Conservation (phyloP, 495 filamentous ascomycete species). For the Tuber aestivum region DNA sequence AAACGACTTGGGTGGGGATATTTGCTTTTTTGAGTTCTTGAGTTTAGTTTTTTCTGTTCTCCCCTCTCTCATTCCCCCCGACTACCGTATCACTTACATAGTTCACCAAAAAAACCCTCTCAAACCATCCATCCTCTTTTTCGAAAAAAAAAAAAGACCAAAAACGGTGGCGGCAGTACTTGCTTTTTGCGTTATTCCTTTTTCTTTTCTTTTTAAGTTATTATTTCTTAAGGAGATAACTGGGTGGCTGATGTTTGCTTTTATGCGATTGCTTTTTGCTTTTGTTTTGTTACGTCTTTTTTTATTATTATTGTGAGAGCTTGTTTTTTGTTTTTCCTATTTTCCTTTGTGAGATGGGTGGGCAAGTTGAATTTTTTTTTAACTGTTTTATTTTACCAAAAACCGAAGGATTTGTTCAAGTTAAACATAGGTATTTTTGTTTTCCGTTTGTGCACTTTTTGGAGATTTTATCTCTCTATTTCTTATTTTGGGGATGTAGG, state of each 20-base stretch:
- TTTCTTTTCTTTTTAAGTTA: not conserved
- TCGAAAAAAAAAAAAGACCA: not conserved
- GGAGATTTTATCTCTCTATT: not conserved
- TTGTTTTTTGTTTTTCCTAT: not conserved
- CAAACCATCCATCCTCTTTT: not conserved
- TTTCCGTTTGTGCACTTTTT: not conserved
- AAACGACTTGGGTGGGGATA: not conserved
- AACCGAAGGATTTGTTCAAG: not conserved
- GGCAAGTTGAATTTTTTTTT: constrained; percentile 5
- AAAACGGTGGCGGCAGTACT: constrained; percentile 2
- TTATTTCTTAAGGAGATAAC: constrained; percentile 4
- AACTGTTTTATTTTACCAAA: not conserved
- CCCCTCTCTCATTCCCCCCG: not conserved
- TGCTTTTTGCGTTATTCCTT: constrained; percentile 4
- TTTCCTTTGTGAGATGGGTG: not conserved
- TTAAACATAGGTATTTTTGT: constrained; percentile 4
- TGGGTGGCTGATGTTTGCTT: constrained; percentile 5
- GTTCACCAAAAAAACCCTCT: not conserved
- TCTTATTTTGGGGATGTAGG: not conserved
- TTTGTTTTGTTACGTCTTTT: constrained; percentile 4
- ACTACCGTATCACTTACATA: not conserved
- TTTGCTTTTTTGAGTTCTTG: not conserved
- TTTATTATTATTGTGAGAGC: not conserved
- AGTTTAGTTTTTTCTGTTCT: not conserved
- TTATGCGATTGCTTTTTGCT: not conserved